These are phyloP conservation scores for Calocybe indica DNA, from an alignment of 768 basidiomycete species.

Conservation along the genomic window DNA sequence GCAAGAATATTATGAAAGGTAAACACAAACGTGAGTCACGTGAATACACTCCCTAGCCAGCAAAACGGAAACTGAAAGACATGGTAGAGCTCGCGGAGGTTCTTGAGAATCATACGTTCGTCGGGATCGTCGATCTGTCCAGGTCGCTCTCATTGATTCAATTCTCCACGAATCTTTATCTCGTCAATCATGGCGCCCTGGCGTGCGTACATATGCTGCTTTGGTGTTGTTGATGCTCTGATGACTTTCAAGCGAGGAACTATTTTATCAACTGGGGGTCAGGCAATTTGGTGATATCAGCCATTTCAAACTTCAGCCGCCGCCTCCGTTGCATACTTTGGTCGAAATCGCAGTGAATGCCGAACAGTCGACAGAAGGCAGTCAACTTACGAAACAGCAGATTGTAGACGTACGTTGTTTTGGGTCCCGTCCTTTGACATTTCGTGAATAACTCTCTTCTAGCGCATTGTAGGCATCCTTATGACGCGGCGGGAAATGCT, in stretches of 20 bases:
- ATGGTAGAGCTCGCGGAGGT: slow-evolving; percentile 76
- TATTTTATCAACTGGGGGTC: slow-evolving; percentile 91
- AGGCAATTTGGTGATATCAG: slow-evolving; percentile 86
- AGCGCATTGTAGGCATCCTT: slow-evolving; percentile 65
- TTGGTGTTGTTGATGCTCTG: slow-evolving; percentile 1
- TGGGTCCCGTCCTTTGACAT: neutral
- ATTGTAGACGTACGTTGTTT: slow-evolving; percentile 63
- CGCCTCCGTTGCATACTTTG: slow-evolving; percentile 66
- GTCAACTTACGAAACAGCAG: slow-evolving; percentile 48
- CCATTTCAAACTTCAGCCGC: slow-evolving; percentile 74
- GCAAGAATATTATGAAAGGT: slow-evolving; percentile 50
- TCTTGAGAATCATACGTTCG: slow-evolving; percentile 82
- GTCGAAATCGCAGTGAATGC: slow-evolving; percentile 74
- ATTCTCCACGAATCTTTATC: slow-evolving; percentile 81
- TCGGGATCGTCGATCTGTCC: slow-evolving; percentile 80
- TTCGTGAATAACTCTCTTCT: slow-evolving; percentile 1
- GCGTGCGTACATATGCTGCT: slow-evolving; percentile 50
- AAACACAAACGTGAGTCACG: slow-evolving; percentile 61
- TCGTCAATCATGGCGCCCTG: slow-evolving; percentile 79
- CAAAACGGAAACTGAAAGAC: neutral
- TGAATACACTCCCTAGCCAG: neutral
- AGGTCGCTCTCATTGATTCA: slow-evolving; percentile 80
- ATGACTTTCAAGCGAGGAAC: slow-evolving; percentile 60
- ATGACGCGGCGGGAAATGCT: slow-evolving; percentile 74
- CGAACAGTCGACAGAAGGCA: slow-evolving; percentile 52